Percentiles rank a stretch among this genome's conserved stretches.
Conservation (phyloP, 2,329 filamentous ascomycete genomes). For the Stemphylium lycopersici region DNA sequence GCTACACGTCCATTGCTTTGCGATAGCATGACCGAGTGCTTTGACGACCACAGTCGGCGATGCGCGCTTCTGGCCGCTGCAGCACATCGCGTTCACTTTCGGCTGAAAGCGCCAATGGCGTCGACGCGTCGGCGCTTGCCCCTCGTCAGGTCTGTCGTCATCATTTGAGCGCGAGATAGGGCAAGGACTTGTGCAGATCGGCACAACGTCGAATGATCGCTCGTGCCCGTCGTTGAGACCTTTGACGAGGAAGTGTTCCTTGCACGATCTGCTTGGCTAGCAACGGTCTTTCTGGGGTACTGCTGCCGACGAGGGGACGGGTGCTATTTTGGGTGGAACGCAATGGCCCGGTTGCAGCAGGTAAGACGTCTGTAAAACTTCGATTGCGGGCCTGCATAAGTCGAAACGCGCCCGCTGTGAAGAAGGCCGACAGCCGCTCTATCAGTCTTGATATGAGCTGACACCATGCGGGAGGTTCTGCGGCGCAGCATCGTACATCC, state of each 20-base stretch:
- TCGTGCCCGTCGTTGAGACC: constrained; percentile 23
- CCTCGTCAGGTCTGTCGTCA: constrained; percentile 27
- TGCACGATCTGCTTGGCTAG: constrained; percentile 27
- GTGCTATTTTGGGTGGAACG: constrained; percentile 42
- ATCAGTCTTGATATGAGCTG: constrained; percentile 18
- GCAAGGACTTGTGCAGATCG: constrained; percentile 38
- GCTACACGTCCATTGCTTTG: neutral
- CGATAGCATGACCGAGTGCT: constrained; percentile 1
- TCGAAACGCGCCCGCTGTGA: constrained; percentile 28
- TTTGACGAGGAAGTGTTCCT: constrained; percentile 20
- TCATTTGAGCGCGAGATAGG: constrained; percentile 31
- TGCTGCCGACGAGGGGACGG: constrained; percentile 24
- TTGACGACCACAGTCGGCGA: neutral
- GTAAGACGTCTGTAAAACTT: constrained; percentile 19
- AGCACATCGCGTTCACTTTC: constrained; percentile 8
- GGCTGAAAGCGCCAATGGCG: constrained; percentile 12
- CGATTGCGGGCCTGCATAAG: constrained; percentile 19
- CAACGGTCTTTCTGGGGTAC: constrained; percentile 38
- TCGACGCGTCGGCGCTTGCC: constrained; percentile 18
- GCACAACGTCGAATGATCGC: constrained; percentile 36
- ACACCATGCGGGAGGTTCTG: constrained; percentile 16
- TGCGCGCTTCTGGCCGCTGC: neutral
- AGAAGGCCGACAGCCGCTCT: constrained; percentile 11
- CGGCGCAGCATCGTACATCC: constrained; percentile 13
- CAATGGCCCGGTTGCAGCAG: constrained; percentile 20